Percentiles rank a stretch among this genome's conserved stretches.
These are phyloP conservation scores for Aotearoamyces nothofagi DNA, from an alignment of 2,329 filamentous ascomycete genomes.

Conservation along the genomic window DNA sequence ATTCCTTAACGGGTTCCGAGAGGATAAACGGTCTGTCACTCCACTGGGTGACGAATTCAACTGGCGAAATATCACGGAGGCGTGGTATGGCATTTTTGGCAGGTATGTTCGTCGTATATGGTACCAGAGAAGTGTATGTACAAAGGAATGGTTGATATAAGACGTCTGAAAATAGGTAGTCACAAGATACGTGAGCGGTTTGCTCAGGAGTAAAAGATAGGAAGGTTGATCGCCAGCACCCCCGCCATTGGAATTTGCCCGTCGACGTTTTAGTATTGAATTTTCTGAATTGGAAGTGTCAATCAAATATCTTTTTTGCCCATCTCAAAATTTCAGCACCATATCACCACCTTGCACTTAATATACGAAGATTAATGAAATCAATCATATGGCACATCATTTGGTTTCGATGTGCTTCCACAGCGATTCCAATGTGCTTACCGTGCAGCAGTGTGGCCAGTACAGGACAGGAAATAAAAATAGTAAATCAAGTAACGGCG, in stretches of 20 bases:
- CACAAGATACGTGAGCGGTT: constrained; percentile 51
- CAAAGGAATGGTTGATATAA: constrained; percentile 85
- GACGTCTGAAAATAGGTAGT: constrained; percentile 74
- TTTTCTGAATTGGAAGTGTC: neutral
- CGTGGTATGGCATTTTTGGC: constrained; percentile 55
- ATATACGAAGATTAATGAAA: no score
- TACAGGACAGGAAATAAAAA: no score
- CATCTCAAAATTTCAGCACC: no score
- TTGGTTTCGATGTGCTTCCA: no score
- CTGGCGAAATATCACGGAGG: constrained; percentile 49
- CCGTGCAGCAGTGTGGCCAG: no score
- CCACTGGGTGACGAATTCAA: constrained; percentile 64
- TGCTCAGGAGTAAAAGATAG: constrained; percentile 39
- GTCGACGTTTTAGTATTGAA: neutral
- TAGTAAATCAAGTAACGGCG: constrained; percentile 3
- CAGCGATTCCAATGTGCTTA: no score
- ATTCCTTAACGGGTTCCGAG: constrained; percentile 63
- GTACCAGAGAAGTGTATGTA: constrained; percentile 53
- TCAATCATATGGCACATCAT: neutral
- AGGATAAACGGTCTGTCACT: constrained; percentile 74
- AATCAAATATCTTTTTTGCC: no score
- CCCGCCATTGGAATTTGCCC: constrained; percentile 43
- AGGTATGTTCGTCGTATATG: constrained; percentile 60
- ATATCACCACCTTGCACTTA: no score
- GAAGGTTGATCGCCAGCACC: constrained; percentile 72